Base-by-base conservation (phyloP, 192 early-diverging fungal species). In the Linnemannia schmuckeri region DNA sequence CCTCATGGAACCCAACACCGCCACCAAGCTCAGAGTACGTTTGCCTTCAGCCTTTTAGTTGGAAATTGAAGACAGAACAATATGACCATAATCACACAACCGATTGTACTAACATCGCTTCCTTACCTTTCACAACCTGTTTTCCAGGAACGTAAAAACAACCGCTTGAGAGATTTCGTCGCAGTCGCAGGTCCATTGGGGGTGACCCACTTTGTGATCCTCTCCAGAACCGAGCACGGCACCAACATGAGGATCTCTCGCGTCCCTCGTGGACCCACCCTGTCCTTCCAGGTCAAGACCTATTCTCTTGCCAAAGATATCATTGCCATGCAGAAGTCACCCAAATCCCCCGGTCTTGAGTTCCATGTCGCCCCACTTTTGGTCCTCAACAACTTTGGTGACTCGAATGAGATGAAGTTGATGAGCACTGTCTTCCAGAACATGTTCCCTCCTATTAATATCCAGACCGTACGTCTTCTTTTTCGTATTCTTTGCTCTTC, bases 1-100 rank as follows among this genome's bases (percentile, higher is more conserved):
- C 63, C 91, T 97, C 42, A 97, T 99, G 96, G 96, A 98, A 90
- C 98, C 98, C 20, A 95, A 98, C 89, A 99, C 98, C 30, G 98
- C 98, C 6, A 89, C 90, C 18, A 94, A 94, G 74, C 93, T 99
- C 57, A 93, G 91, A 89, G 97, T 96, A 91, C 82, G 93, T 42
- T 18, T 9, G 54, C 13, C 47, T 35, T 41, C 33, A 47, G 30
- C 37, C 61, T 42, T 22, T 55, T 37, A 30, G 33, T 24, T 42
- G 8, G 6, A 79, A 88, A 7, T 24, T 27, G 4, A 52, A 52
- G 42, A 22, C 18, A 13, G 8, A 18, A 63, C 66, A 54, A 9
- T 3, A 37, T 37, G 37, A 37, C 37, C 37, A 37, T 3, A 37
- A 37, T 37, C 37, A 37, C 1, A 37, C 37, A 37, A 37, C 37